Evolutionary conservation across 2,329 filamentous ascomycete genomes (phyloP), one percentile per base, ranked within the genome.

Genomic region (Microthyrium microscopicum): DNA sequence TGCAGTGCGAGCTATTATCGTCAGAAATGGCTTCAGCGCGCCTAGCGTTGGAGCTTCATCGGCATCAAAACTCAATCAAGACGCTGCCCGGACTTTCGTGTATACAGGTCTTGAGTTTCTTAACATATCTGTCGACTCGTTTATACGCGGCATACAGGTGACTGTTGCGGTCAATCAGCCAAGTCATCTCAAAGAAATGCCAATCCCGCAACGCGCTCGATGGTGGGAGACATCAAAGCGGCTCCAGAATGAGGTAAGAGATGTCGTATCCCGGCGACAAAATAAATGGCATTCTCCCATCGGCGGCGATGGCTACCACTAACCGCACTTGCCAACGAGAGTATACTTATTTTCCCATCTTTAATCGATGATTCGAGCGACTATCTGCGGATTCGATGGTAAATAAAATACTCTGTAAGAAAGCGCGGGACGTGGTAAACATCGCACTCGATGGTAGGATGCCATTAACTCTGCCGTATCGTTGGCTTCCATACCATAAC

Each of bases 1-100:
- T 2, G 40, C 44, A 21, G 27, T 54, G 4, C 38, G 40, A 11
- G 32, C 32, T 5, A 13, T 25, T 26, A 22, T 47, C 4, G 44
- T 51, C 39, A 37, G 44, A 9, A 13, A 25, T 25, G 22, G 9
- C 9, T 9, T 9, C 22, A 13, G 9, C 9, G 22, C 9, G 9
- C 22, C 22, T 25, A 9, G 22, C 9, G 22, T 25, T 25, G 9
- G 9, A 9, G 22, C 9, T 9, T 25, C 22, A 9, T 13, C 9
- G 22, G 13, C 9, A 9, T 9, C 13, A 25, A 25, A 13, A 9
- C 22, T 25, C 9, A 13, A 13, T 13, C 9, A 25, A 9, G 13
- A 9, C 22, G 9, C 9, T 9, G 22, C 22, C 22, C 22, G 13
- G 22, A 13, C 22, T 9, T 25, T 9, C 22, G 13, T 13, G 9